phyloP scores from a whole-genome alignment of 768 basidiomycete species.

The Lentinus brumalis region DNA sequence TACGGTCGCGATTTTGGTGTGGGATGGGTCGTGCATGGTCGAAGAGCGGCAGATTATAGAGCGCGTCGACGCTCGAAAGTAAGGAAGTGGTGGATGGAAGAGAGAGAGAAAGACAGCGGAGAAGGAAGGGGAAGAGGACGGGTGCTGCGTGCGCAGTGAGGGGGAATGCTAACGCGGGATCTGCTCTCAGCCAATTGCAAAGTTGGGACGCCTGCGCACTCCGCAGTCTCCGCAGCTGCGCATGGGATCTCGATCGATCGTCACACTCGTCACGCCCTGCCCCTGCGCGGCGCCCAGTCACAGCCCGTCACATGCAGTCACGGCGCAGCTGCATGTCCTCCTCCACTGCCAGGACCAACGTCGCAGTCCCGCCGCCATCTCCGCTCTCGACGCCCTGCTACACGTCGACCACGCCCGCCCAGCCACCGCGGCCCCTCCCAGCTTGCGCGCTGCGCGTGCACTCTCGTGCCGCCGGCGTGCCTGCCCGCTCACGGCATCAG shows the following conservation, averaged over 20 bases:
- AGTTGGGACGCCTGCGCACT: slow-evolving; percentile 20
- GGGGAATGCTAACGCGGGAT: slow-evolving; percentile 20
- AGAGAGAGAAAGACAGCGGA: slow-evolving; percentile 10
- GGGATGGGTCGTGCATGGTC: slow-evolving; percentile 26
- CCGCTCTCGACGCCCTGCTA: neutral
- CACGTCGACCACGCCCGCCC: neutral
- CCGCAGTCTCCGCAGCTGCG: slow-evolving; percentile 26
- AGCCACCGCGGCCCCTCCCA: neutral
- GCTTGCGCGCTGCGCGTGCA: neutral
- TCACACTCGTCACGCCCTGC: slow-evolving; percentile 6
- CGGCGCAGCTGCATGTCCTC: slow-evolving; percentile 3
- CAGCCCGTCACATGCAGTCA: slow-evolving; percentile 1
- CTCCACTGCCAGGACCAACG: neutral
- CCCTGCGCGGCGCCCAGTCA: slow-evolving; percentile 4
- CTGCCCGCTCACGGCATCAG: slow-evolving; percentile 11
- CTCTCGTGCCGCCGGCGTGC: neutral
- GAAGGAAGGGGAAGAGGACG: slow-evolving; percentile 1
- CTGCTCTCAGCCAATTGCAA: slow-evolving; percentile 19
- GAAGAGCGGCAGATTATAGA: slow-evolving; percentile 5
- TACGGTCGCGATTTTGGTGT: slow-evolving; percentile 15
- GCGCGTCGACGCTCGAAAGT: slow-evolving; percentile 4
- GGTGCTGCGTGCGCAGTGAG: slow-evolving; percentile 28
- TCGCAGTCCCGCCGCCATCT: neutral
- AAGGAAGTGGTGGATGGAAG: slow-evolving; percentile 8
- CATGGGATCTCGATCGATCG: slow-evolving; percentile 25